phyloP scores from a whole-genome alignment of 2,329 filamentous ascomycete species.

The Nectriaceae sp. region DNA sequence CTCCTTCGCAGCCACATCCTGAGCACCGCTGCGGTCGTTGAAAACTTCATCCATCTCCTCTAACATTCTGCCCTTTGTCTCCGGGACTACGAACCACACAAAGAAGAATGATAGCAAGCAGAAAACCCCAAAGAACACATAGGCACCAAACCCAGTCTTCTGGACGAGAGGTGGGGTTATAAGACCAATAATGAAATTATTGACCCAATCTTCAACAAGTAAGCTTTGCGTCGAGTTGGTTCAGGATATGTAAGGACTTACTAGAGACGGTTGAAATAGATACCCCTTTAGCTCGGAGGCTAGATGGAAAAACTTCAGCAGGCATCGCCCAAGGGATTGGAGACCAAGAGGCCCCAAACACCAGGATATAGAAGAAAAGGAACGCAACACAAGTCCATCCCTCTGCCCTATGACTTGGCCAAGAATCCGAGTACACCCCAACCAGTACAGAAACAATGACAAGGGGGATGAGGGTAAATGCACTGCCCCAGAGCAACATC shows the following conservation, averaged over 20 bases:
- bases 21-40: conserved; percentile 14
- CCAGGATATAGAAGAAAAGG: conserved; percentile 15
- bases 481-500: conserved; percentile 46
- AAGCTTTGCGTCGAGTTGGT: background rate
- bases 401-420: conserved; percentile 46
- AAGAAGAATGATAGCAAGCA: conserved; percentile 55
- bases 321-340: conserved; percentile 51
- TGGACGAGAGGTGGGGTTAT: conserved; percentile 50
- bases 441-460: conserved; percentile 54
- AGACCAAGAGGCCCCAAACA: conserved; percentile 61
- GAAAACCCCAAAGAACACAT: conserved; percentile 60
- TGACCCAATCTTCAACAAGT: conserved; percentile 51
- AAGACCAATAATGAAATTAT: conserved; percentile 63
- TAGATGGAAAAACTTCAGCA: conserved; percentile 62
- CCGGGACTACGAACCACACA: conserved; percentile 55
- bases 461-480: conserved; percentile 51
- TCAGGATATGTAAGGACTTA: conserved; percentile 6
- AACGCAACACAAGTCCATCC: conserved; percentile 57
- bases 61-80: conserved; percentile 54
- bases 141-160: conserved; percentile 49
- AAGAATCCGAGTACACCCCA: conserved; percentile 49
- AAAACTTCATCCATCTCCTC: conserved; percentile 51
- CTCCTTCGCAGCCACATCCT: background rate
- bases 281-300: conserved; percentile 63
- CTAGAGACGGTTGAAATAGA: conserved; percentile 58